Conservation (phyloP, 441 rosid species). For the Aleurites moluccanus region DNA sequence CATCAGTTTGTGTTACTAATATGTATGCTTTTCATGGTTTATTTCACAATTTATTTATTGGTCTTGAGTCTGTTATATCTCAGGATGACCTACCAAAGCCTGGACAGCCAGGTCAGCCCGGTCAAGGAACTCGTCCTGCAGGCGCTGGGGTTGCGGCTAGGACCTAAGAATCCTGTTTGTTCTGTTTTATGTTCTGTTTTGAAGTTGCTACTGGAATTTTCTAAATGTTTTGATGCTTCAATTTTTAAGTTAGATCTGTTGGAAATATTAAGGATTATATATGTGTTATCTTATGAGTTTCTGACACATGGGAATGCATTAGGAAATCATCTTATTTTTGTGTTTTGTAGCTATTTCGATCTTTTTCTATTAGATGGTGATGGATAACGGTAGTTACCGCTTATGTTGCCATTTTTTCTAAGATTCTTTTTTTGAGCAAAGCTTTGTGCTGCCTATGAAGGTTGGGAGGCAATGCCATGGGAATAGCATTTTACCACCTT, state of each 20-base stretch:
- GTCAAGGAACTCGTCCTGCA: constrained; percentile 50
- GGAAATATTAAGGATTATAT: background rate
- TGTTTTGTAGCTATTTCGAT: too few species aligned
- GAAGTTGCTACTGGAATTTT: background rate
- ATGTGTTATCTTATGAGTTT: background rate
- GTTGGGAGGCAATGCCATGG: too few species aligned
- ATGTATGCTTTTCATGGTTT: background rate
- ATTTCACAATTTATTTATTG: background rate
- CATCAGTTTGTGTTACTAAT: background rate
- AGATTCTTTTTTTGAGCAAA: too few species aligned
- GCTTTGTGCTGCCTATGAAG: too few species aligned
- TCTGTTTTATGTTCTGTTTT: background rate
- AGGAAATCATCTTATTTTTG: too few species aligned
- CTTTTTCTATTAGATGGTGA: too few species aligned
- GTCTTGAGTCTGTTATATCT: background rate
- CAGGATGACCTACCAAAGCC: constrained; percentile 63
- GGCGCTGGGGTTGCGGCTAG: constrained; percentile 49
- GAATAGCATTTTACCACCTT: too few species aligned
- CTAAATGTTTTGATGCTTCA: background rate
- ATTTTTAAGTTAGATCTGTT: background rate
- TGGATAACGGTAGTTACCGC: too few species aligned
- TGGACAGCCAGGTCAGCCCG: constrained; percentile 40
- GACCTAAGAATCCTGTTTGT: constrained; percentile 20
- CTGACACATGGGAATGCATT: background rate
- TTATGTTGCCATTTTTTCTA: too few species aligned